phyloP scores from a whole-genome alignment of 129 eudicot species.

The Dittrichia graveolens region DNA sequence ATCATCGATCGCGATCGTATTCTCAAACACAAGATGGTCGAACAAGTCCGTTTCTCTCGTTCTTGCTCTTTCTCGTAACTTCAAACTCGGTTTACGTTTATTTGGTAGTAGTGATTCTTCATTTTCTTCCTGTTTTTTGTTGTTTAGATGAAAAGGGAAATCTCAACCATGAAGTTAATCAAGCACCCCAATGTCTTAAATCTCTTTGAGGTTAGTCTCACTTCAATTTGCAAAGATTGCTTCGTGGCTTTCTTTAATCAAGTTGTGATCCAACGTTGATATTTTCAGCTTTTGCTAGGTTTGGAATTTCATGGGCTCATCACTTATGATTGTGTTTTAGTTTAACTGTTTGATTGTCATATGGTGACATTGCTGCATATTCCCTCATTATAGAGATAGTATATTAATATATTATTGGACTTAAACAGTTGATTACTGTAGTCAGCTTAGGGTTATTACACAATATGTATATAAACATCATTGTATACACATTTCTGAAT shows the following conservation, averaged over 20 bases:
- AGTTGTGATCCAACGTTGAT: conserved; percentile 8
- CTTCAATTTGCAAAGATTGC: background rate
- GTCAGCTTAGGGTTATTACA: too few species aligned
- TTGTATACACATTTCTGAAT: too few species aligned
- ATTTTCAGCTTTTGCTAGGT: background rate
- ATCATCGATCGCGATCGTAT: conserved; percentile 74
- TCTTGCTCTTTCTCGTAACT: background rate
- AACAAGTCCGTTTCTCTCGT: conserved; percentile 48
- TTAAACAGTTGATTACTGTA: too few species aligned
- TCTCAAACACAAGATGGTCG: conserved; percentile 80
- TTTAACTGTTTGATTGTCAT: background rate
- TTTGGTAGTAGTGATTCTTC: background rate
- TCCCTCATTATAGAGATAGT: too few species aligned
- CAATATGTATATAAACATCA: too few species aligned
- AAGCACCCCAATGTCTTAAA: conserved; percentile 85
- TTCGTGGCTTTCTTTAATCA: background rate
- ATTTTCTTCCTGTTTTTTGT: background rate
- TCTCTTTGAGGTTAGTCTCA: conserved; percentile 56
- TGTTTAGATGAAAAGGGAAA: conserved; percentile 79
- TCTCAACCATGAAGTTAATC: conserved; percentile 86
- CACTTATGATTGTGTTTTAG: background rate
- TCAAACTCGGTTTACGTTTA: background rate
- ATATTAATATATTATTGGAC: too few species aligned
- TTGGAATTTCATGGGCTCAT: conserved; percentile 8
- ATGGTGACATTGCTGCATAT: background rate